Evolutionary conservation across 1,139 yeast genomes (phyloP), one percentile per base, ranked within the genome.

Genomic region (Pichia sorboxylosa): DNA sequence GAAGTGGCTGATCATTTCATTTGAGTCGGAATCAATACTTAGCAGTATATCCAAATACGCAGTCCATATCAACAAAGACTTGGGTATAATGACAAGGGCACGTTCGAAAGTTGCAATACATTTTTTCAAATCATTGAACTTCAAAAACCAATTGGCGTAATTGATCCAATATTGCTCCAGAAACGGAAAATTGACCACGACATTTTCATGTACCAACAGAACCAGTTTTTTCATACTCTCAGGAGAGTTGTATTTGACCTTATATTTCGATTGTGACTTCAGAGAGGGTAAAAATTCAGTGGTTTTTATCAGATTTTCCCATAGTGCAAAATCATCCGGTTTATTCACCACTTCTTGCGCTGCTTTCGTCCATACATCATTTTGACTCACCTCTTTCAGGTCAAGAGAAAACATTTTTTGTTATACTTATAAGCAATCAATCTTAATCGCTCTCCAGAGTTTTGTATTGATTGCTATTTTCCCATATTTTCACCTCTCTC

Each of bases 141-240:
- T 62, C 48, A 71, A 79, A 51, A 76, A 83, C 56, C 72, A 60
- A 17, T 65, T 59, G 1, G 95, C 94, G 51, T 68, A 83, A 41
- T 73, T 69, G 28, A 78, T 64, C 90, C 96, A 83, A 52, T 81
- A 83, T 30, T 81, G 83, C 46, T 76, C 82, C 24, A 79, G 55
- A 24, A 66, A 58, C 0, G 97, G 97, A 52, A 66, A 85, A 35
- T 67, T 64, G 2, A 55, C 57, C 11, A 90, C 59, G 33, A 87
- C 57, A 17, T 69, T 63, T 31, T 66, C 66, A 47, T 73, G 82
- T 0, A 79, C 59, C 3, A 58, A 46, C 29, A 75, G 53, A 32
- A 74, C 55, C n/a, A 65, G 46, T 14, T 58, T 55, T 10, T 68
- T 43, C 22, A 65, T 63, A 8, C 53, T 48, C 1, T 44, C 37